These are phyloP conservation scores for Exophiala oligosperma DNA, from an alignment of 2,329 filamentous ascomycete species.

Conservation along the genomic window DNA sequence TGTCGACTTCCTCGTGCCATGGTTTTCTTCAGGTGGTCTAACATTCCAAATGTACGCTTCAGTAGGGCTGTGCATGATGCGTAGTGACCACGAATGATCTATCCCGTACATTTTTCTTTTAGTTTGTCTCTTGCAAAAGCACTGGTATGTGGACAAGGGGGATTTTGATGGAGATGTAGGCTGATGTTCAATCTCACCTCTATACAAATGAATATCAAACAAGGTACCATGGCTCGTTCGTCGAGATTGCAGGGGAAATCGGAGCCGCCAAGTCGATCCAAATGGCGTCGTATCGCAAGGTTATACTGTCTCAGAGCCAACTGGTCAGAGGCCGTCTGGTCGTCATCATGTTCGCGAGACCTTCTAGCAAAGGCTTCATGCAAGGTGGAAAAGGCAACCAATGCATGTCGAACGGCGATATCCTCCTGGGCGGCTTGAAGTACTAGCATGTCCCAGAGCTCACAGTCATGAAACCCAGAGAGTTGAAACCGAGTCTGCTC, in stretches of 20 bases:
- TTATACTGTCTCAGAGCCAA: conserved; percentile 13
- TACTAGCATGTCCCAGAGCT: conserved; percentile 26
- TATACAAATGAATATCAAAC: conserved; percentile 28
- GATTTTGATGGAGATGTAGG: no score
- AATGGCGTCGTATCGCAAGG: conserved; percentile 3
- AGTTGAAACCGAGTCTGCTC: conserved; percentile 1
- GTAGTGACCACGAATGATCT: conserved; percentile 31
- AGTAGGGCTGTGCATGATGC: conserved; percentile 28
- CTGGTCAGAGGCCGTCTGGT: not conserved
- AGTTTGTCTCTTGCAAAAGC: no score
- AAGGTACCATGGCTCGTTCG: conserved; percentile 2
- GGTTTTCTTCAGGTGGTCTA: conserved; percentile 19
- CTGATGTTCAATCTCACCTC: conserved; percentile 18
- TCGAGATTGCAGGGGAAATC: no score
- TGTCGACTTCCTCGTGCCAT: not conserved
- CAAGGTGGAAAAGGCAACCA: conserved; percentile 29
- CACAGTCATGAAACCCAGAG: conserved; percentile 7
- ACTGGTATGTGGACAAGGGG: no score
- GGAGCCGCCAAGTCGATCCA: not conserved
- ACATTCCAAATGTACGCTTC: conserved; percentile 27
- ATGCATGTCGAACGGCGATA: conserved; percentile 27
- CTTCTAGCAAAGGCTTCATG: conserved; percentile 23
- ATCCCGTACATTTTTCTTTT: no score
- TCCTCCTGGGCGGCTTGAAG: conserved; percentile 31
- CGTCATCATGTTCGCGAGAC: not conserved